Evolutionary conservation across 768 basidiomycete genomes (phyloP).

Genomic region (Phanerochaete sordida): DNA sequence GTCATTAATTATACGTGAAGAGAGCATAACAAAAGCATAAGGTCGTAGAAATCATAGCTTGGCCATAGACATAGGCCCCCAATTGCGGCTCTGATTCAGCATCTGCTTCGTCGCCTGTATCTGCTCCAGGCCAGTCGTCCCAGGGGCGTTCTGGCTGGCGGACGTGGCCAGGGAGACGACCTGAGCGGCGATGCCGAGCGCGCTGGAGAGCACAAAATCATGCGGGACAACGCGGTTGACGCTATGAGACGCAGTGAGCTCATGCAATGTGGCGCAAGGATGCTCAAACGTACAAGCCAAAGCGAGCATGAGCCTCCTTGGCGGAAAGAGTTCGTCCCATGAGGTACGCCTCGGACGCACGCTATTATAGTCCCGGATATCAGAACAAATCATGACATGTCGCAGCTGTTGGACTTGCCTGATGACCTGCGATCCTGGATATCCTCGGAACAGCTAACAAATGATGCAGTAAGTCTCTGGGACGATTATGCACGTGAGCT

Average conservation of each 20-base stretch:
- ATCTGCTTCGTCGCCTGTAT: slow-evolving; percentile 72
- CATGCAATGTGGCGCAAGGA: slow-evolving; percentile 4
- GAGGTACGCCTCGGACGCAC: slow-evolving; percentile 73
- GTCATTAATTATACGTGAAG: not conserved
- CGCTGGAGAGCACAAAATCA: slow-evolving; percentile 51
- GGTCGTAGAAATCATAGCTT: not conserved
- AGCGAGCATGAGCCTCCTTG: slow-evolving; percentile 61
- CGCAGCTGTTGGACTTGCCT: slow-evolving; percentile 40
- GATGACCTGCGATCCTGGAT: slow-evolving; percentile 63
- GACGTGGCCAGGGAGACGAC: slow-evolving; percentile 32
- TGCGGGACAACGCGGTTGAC: slow-evolving; percentile 67
- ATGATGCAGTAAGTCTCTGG: slow-evolving; percentile 18
- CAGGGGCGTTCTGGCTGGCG: slow-evolving; percentile 27
- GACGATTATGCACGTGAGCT: not conserved
- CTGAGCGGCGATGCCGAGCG: slow-evolving; percentile 55
- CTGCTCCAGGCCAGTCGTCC: slow-evolving; percentile 60
- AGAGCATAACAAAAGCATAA: not conserved
- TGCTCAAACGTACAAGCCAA: slow-evolving; percentile 71
- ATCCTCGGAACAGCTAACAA: slow-evolving; percentile 57
- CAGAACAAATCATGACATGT: too few relatives aligned
- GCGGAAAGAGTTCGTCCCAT: slow-evolving; percentile 68
- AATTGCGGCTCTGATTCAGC: slow-evolving; percentile 32
- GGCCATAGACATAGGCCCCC: not conserved
- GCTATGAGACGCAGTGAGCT: slow-evolving; percentile 29
- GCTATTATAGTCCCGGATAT: too few relatives aligned